Evolutionary conservation across 805 yeast species (phyloP), one percentile per base, ranked within the genome.

Genomic region (Candida railenensis): DNA sequence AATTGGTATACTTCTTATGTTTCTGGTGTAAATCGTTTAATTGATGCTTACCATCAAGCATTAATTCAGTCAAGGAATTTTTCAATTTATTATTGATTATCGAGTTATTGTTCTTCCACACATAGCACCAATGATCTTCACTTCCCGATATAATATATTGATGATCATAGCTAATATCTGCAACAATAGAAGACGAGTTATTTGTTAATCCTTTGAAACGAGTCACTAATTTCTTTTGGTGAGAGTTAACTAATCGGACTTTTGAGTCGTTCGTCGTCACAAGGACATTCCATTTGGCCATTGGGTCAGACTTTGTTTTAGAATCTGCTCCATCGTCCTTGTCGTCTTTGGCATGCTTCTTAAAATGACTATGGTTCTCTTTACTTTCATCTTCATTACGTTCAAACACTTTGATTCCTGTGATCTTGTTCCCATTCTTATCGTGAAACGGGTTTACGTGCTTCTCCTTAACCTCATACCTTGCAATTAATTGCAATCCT

Each of bases 181-280:
- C 96, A 11, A 73, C 73, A 43, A 87, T 85, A 37, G 88, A 89
- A 3, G 92, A 80, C 40, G 83, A 78, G 45, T 76, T 77, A 62
- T 89, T 89, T 30, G 80, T 76, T 46, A 80, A 75, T 0, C 97
- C 98, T 53, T 82, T 85, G 62, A 85, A 82, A 42, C 85, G 77
- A 38, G 83, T 81, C 36, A 85, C 82, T 48, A 90, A 60, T 33
- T 75, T 73, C 47, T 74, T 74, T 41, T 77, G 75, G 9, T 68
- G 61, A 30, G 82, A 58, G 55, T 85, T 83, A 45, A 86, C 79
- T 8, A 89, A 61, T 37, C 97, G 66, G 20, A 91, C 69, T 43
- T 83, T 78, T 1, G 96, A 89, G 62, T 91, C 97, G 60, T 88
- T 90, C 2, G 95, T 81, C 2, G 96, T 81, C 4, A 89, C 74